Conservation (phyloP, 2,329 filamentous ascomycete genomes). For the Lizonia empirigonia region DNA sequence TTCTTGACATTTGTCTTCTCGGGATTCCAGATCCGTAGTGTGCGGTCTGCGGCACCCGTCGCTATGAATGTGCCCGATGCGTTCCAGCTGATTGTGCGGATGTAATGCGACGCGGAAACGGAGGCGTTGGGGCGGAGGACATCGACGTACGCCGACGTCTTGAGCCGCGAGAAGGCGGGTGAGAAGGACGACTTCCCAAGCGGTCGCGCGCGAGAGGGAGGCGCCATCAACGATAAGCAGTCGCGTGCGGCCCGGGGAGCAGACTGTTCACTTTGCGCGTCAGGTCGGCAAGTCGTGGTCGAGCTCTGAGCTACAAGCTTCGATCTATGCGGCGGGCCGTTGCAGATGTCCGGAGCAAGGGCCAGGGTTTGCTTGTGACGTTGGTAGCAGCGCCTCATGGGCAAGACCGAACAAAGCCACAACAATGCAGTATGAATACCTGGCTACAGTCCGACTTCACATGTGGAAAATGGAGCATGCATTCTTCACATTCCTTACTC, state of each 20-base stretch:
- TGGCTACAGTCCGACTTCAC: too few species aligned
- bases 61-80: slow-evolving; percentile 82
- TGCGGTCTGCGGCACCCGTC: slow-evolving; percentile 74
- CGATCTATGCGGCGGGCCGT: not conserved
- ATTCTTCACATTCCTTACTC: not conserved
- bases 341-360: not conserved
- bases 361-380: slow-evolving; percentile 5
- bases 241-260: not conserved
- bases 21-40: slow-evolving; percentile 79
- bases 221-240: slow-evolving; percentile 32
- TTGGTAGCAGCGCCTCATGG: not conserved
- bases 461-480: not conserved
- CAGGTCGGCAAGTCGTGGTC: not conserved
- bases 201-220: slow-evolving; percentile 57
- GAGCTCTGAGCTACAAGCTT: not conserved
- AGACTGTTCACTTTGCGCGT: not conserved
- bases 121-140: slow-evolving; percentile 40
- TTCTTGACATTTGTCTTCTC: slow-evolving; percentile 75
- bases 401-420: not conserved
- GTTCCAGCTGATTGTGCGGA: slow-evolving; percentile 87
- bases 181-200: slow-evolving; percentile 74
- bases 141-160: slow-evolving; percentile 70
- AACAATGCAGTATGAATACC: not conserved
- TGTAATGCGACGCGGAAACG: slow-evolving; percentile 42
- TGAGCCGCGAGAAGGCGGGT: slow-evolving; percentile 68